These are phyloP conservation scores for Parietichytrium sp. DNA, from an alignment of 108 stramenopile genomes.

Conservation along the genomic window DNA sequence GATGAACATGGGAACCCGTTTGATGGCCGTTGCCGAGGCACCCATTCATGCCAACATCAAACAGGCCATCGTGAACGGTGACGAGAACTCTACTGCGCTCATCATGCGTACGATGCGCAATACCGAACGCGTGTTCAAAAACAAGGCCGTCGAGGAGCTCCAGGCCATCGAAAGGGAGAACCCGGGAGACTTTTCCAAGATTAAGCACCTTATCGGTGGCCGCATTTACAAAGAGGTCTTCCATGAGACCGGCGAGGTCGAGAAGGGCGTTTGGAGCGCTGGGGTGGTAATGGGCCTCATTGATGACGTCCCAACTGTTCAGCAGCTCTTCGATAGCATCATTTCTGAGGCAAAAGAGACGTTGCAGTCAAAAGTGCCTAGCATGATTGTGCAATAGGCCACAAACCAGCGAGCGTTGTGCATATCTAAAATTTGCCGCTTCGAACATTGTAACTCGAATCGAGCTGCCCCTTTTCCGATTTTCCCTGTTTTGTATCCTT, in stretches of 20 bases:
- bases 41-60: slow-evolving; percentile 54
- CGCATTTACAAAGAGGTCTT: slow-evolving; percentile 44
- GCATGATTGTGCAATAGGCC: too few relatives aligned
- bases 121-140: slow-evolving; percentile 57
- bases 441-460: too few relatives aligned
- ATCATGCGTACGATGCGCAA: slow-evolving; percentile 54
- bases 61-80: slow-evolving; percentile 46
- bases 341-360: too few relatives aligned
- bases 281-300: slow-evolving; percentile 56
- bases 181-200: slow-evolving; percentile 48
- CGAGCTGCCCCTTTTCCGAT: too few relatives aligned
- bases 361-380: too few relatives aligned
- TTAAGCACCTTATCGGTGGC: slow-evolving; percentile 49
- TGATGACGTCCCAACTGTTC: slow-evolving; percentile 46
- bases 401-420: too few relatives aligned
- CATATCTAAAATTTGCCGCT: too few relatives aligned
- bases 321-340: slow-evolving; percentile 49
- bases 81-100: slow-evolving; percentile 47
- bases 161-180: slow-evolving; percentile 49
- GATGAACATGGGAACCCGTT: slow-evolving; percentile 53
- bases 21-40: slow-evolving; percentile 53
- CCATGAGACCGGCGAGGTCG: slow-evolving; percentile 49
- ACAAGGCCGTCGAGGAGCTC: slow-evolving; percentile 46
- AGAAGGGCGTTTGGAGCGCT: slow-evolving; percentile 53
- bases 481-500: too few relatives aligned